Base-by-base conservation (phyloP, 169 alveolate genomes). In the Cystoisospora suis region DNA sequence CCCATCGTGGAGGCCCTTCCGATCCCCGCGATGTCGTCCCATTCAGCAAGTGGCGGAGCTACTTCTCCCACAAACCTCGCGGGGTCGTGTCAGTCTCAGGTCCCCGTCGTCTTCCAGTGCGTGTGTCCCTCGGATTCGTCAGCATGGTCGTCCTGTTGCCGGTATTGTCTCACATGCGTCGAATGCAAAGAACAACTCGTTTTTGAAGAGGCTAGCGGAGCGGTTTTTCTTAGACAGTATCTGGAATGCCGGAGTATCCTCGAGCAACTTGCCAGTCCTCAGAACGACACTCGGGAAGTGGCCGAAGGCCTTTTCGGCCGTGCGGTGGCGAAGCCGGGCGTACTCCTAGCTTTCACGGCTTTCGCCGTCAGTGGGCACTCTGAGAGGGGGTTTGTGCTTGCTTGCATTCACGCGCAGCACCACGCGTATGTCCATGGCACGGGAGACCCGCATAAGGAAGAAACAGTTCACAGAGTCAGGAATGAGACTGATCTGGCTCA, bases 331-430 rank as follows among this genome's bases (percentile, higher is more conserved):
- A 36, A n/a, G 5, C 58, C 83, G 3, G 83, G 83, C 1, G 83
- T 72, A 6, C 83, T 72, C 38, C 83, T 72, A 3, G 83, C 83
- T 12, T 40, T 72, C 56, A 72, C 83, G 34, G 83, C 83, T 17
- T 72, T 72, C 56, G 83, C 83, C n/a, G 83, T 72, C n/a, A 17
- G 58, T 6, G 83, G 83, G 7, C 56, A 72, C 27, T 6, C 56
- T 36, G 83, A 72, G 56, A 46, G 83, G 6, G 56, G 56, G 58
- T 72, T 72, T 56, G 83, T 72, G n/a, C 83, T 72, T 56, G 38
- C 83, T 9, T 72, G 83, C 83, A 34, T 72, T 56, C 83, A 72
- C 83, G 83, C 83, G 58, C 83, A 72, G 34, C 83, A 72, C 53
- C 32, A 38, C 83, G 83, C 56, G n/a, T 29, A 61, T 29, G 36